phyloP scores from a whole-genome alignment of 2,329 filamentous ascomycete genomes.

The Talaromyces sp. region DNA sequence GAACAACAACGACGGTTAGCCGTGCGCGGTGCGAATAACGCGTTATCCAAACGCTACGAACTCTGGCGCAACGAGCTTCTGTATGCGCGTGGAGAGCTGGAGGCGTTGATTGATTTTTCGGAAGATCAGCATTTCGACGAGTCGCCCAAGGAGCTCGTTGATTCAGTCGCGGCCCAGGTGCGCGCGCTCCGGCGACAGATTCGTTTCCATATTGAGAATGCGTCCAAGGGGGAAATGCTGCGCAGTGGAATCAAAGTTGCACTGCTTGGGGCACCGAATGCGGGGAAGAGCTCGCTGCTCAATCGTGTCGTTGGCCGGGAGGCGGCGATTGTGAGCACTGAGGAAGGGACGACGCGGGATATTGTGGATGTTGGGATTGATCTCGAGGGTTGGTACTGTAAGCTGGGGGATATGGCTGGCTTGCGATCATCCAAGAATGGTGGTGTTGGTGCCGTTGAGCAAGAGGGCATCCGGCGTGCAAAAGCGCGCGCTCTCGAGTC shows the following conservation, averaged over 20 bases:
- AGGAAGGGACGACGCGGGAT: slow-evolving; percentile 90
- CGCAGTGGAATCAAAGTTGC: slow-evolving; percentile 81
- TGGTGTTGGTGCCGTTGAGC: slow-evolving; percentile 65
- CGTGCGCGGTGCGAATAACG: slow-evolving; percentile 67
- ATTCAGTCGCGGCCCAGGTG: slow-evolving; percentile 64
- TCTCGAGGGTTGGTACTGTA: slow-evolving; percentile 81
- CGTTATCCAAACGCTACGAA: slow-evolving; percentile 72
- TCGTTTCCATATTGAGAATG: slow-evolving; percentile 65
- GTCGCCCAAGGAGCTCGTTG: slow-evolving; percentile 65
- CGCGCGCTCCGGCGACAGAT: slow-evolving; percentile 58
- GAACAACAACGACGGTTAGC: slow-evolving; percentile 89
- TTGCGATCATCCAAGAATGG: slow-evolving; percentile 51
- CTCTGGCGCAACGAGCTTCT: slow-evolving; percentile 72
- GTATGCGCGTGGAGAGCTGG: slow-evolving; percentile 79
- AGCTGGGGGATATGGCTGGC: slow-evolving; percentile 93
- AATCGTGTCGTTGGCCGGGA: slow-evolving; percentile 87
- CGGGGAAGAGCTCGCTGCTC: slow-evolving; percentile 88
- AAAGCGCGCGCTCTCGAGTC: slow-evolving; percentile 75
- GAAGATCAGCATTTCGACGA: slow-evolving; percentile 98
- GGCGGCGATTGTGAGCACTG: slow-evolving; percentile 87
- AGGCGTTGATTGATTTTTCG: slow-evolving; percentile 93
- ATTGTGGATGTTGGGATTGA: slow-evolving; percentile 90
- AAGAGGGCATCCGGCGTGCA: slow-evolving; percentile 85
- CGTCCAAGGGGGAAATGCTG: slow-evolving; percentile 75
- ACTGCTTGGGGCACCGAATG: slow-evolving; percentile 85